Evolutionary conservation across 2,329 filamentous ascomycete genomes (phyloP).

Genomic region (Penicillium expansum): DNA sequence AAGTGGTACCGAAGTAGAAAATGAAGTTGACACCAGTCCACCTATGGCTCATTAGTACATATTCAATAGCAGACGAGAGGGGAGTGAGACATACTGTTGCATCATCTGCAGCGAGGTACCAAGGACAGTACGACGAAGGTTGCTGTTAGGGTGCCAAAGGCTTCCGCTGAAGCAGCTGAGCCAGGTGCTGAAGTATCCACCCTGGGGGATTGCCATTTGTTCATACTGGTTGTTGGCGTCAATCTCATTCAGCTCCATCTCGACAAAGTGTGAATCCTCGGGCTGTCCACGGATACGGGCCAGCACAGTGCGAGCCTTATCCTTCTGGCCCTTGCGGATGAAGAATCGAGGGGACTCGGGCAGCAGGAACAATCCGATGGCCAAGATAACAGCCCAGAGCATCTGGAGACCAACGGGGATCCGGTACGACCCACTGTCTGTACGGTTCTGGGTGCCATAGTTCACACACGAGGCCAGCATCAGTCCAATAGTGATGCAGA

Average conservation of each 20-base stretch:
- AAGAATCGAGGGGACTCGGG: constrained; percentile 85
- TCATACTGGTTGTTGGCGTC: constrained; percentile 89
- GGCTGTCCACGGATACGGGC: constrained; percentile 71
- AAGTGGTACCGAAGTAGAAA: constrained; percentile 82
- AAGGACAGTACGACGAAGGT: constrained; percentile 65
- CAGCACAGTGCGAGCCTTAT: constrained; percentile 62
- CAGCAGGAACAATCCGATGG: constrained; percentile 67
- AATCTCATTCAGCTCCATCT: constrained; percentile 77
- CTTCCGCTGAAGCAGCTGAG: constrained; percentile 60
- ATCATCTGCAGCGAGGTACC: constrained; percentile 76
- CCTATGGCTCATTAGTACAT: constrained; percentile 6
- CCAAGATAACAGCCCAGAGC: constrained; percentile 75
- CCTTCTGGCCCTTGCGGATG: constrained; percentile 72
- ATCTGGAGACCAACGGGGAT: constrained; percentile 81
- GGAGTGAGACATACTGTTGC: constrained; percentile 54
- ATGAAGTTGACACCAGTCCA: constrained; percentile 89
- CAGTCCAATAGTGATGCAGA: constrained; percentile 77
- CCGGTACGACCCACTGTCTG: constrained; percentile 67
- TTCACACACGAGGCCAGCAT: constrained; percentile 71
- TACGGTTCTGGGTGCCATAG: constrained; percentile 65
- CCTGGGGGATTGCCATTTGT: constrained; percentile 62
- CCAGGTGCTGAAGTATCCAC: constrained; percentile 68
- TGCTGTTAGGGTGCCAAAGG: constrained; percentile 53
- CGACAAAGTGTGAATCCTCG: constrained; percentile 68
- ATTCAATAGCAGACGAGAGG: not conserved